Percentiles rank a stretch among this genome's conserved stretches.
phyloP scores from a whole-genome alignment of 176 grass and related monocot genomes.

The Rhipidocladum racemiflorum region DNA sequence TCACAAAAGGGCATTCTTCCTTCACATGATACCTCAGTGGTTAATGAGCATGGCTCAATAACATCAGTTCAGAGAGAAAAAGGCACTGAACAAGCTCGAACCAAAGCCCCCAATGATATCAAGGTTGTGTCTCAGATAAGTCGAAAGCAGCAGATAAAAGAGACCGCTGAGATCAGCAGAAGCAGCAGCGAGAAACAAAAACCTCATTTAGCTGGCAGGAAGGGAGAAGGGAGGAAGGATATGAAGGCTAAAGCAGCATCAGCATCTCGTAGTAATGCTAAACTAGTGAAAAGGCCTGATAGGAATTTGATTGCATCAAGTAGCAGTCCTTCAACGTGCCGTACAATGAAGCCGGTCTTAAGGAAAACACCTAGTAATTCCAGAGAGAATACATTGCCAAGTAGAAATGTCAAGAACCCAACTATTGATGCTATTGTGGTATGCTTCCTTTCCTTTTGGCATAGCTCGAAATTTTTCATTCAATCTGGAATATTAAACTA shows the following conservation, averaged over 20 bases:
- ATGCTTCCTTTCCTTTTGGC: slow-evolving; percentile 17
- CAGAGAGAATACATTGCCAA: slow-evolving; percentile 30
- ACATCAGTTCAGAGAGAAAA: slow-evolving; percentile 38
- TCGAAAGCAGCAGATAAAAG: slow-evolving; percentile 29
- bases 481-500: background rate
- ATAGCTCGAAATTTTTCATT: background rate
- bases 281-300: slow-evolving; percentile 23
- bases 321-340: slow-evolving; percentile 26
- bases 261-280: slow-evolving; percentile 22
- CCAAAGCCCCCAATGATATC: slow-evolving; percentile 33
- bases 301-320: slow-evolving; percentile 38
- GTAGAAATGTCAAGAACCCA: slow-evolving; percentile 41
- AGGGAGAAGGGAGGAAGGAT: slow-evolving; percentile 42
- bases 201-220: slow-evolving; percentile 24
- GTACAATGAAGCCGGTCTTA: background rate
- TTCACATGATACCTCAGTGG: background rate
- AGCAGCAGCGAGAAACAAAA: slow-evolving; percentile 36
- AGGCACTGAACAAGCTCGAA: slow-evolving; percentile 20
- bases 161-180: slow-evolving; percentile 7
- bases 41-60: slow-evolving; percentile 20
- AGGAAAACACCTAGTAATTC: slow-evolving; percentile 26
- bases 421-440: slow-evolving; percentile 41
- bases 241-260: slow-evolving; percentile 32
- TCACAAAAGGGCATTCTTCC: background rate
- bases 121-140: slow-evolving; percentile 14